phyloP scores from a whole-genome alignment of 768 basidiomycete genomes.

The Hericium rajendrae region DNA sequence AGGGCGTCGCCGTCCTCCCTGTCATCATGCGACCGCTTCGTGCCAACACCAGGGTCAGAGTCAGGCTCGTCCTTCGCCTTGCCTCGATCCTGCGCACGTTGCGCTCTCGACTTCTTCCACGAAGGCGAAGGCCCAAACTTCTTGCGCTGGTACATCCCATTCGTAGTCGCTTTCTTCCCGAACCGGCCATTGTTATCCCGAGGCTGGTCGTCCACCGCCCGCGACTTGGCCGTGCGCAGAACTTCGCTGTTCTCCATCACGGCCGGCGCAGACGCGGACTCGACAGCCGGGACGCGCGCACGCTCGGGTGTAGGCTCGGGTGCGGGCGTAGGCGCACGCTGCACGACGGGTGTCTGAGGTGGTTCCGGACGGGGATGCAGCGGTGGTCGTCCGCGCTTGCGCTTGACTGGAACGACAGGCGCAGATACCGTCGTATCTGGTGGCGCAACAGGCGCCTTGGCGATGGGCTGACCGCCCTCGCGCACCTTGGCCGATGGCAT shows the following conservation, averaged over 20 bases:
- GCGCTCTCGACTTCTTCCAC: constrained; percentile 7
- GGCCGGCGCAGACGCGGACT: constrained; percentile 5
- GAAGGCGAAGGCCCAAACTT: not conserved
- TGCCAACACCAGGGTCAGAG: not conserved
- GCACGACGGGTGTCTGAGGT: not conserved
- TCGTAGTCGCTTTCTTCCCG: constrained; percentile 47
- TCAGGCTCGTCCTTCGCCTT: constrained; percentile 5
- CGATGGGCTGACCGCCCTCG: constrained; percentile 18
- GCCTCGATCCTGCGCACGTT: constrained; percentile 13
- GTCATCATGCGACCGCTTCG: not conserved
- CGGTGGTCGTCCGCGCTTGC: constrained; percentile 10
- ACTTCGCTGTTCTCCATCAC: not conserved
- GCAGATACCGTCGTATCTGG: too few species aligned
- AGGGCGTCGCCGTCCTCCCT: not conserved
- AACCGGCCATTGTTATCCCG: constrained; percentile 58
- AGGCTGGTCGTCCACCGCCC: constrained; percentile 44
- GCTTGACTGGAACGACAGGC: not conserved
- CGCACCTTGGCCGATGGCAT: constrained; percentile 24
- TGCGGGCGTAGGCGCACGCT: not conserved
- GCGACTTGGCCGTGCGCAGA: constrained; percentile 29
- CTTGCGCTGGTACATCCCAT: constrained; percentile 31
- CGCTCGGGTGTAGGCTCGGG: not conserved
- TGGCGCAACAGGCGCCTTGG: not conserved
- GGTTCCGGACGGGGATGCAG: constrained; percentile 7
- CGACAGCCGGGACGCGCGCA: not conserved